Evolutionary conservation across 2,329 filamentous ascomycete species (phyloP), one percentile per base, ranked within the genome.

Genomic region (Stachybotrys chartarum): DNA sequence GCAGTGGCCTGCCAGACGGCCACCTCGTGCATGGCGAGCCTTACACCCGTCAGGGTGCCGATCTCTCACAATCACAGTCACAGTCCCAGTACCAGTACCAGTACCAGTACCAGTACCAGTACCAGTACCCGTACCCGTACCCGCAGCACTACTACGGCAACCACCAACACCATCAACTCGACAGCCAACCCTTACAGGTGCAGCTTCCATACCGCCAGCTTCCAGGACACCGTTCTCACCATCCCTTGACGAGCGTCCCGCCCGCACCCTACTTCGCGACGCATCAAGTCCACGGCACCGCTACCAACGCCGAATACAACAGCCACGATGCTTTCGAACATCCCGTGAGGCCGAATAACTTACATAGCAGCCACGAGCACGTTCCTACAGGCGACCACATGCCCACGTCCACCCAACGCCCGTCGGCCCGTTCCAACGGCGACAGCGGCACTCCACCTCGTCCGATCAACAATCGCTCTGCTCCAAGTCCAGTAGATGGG

Each of bases 401-500:
- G 67, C 66, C 70, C 48, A 65, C 73, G 55, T 71, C 73, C 55
- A 72, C 73, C 67, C 70, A 72, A 58, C 73, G 72, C 57, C 73
- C 74, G 56, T 68, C 72, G 58, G 65, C 76, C 61, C 75, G 77
- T 64, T 76, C 79, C 54, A 81, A 78, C 67, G 74, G 76, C 61
- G 78, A 78, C 68, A 76, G 74, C 61, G 70, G 75, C 47, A 74
- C 75, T 51, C 70, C 78, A 64, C 75, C 71, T 51, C 78, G 76
- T 57, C 67, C 76, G 32, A 18, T n/a, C 48, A 66, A 69, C 56
- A 63, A 72, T 56, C 80, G 83, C 57, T 83, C 83, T 30, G 78
- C 75, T 54, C 85, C 83, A 48, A 81, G 77, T 61, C 81, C 83
- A 45, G 65, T 80, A 52, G 79, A 79, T 57, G 75, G 76, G 62